Conservation (phyloP, 371 early-diverging fungal genomes). For the Lichtheimia ornata region DNA sequence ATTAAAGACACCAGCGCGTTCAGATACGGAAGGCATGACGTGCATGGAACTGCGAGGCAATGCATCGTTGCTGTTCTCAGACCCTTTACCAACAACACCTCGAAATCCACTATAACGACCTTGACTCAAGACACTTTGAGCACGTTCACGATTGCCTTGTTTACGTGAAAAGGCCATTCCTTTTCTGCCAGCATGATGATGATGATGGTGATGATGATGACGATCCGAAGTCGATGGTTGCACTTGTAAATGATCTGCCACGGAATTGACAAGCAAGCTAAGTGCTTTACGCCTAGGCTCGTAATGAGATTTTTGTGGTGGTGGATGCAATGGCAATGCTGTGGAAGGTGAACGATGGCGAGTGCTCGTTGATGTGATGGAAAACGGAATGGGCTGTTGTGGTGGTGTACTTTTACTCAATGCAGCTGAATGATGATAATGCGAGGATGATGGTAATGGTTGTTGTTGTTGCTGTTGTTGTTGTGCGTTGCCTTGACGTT, state of each 20-base stretch:
- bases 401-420: conserved; percentile 25
- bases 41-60: conserved; percentile 12
- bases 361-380: background rate
- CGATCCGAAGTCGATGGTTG: background rate
- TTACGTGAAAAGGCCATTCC: conserved; percentile 13
- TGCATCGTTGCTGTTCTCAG: conserved; percentile 9
- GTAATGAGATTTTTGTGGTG: conserved; percentile 1
- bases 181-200: background rate
- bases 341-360: conserved; percentile 12
- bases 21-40: conserved; percentile 35
- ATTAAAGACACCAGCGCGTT: conserved; percentile 20
- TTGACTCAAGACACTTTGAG: conserved; percentile 13
- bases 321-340: conserved; percentile 5
- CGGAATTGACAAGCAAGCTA: conserved; percentile 54
- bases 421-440: background rate
- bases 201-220: background rate
- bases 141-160: conserved; percentile 10
- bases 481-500: conserved; percentile 14
- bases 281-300: conserved; percentile 51
- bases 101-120: conserved; percentile 16
- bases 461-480: conserved; percentile 2
- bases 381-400: background rate
- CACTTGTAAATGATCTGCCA: conserved; percentile 35
- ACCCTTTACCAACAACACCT: conserved; percentile 6
- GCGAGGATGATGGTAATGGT: background rate